Evolutionary conservation across 306 rosid genomes (phyloP).

Genomic region (Neltuma alba): DNA sequence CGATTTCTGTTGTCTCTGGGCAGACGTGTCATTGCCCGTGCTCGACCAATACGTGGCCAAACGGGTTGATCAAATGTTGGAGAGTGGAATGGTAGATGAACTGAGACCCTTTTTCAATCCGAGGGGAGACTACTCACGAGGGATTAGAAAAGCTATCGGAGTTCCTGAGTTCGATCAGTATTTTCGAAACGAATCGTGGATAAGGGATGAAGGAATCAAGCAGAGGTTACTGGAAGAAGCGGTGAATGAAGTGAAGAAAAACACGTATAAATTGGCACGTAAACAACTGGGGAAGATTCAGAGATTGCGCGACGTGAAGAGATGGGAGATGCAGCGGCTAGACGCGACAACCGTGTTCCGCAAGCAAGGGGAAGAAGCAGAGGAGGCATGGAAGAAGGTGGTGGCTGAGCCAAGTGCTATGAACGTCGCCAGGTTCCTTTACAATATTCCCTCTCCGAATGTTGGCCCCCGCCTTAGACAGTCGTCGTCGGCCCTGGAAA

Average conservation of each 20-base stretch:
- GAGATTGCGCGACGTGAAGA: slow-evolving; percentile 53
- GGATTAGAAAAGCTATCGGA: slow-evolving; percentile 80
- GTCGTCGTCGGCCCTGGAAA: neutral
- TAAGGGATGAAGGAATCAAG: slow-evolving; percentile 32
- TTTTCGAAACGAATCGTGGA: slow-evolving; percentile 44
- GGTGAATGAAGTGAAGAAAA: slow-evolving; percentile 52
- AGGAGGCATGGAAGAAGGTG: slow-evolving; percentile 66
- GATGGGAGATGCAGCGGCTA: slow-evolving; percentile 65
- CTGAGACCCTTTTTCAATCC: slow-evolving; percentile 53
- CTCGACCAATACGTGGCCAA: slow-evolving; percentile 53
- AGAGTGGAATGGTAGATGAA: slow-evolving; percentile 68
- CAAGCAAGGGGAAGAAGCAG: slow-evolving; percentile 52
- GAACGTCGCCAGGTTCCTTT: slow-evolving; percentile 56
- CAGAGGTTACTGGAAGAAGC: slow-evolving; percentile 46
- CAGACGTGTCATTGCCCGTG: slow-evolving; percentile 58
- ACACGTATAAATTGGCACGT: slow-evolving; percentile 61
- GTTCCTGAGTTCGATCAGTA: slow-evolving; percentile 77
- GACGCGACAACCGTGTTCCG: slow-evolving; percentile 81
- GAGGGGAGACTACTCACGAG: slow-evolving; percentile 52
- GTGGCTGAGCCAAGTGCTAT: slow-evolving; percentile 58
- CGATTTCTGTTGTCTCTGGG: slow-evolving; percentile 77
- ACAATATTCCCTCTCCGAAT: neutral
- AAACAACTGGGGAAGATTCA: slow-evolving; percentile 65
- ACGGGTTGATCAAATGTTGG: slow-evolving; percentile 73
- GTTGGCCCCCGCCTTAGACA: slow-evolving; percentile 15